Evolutionary conservation across 345 rosid species (phyloP).

Genomic region (Anastatica hierochuntica): DNA sequence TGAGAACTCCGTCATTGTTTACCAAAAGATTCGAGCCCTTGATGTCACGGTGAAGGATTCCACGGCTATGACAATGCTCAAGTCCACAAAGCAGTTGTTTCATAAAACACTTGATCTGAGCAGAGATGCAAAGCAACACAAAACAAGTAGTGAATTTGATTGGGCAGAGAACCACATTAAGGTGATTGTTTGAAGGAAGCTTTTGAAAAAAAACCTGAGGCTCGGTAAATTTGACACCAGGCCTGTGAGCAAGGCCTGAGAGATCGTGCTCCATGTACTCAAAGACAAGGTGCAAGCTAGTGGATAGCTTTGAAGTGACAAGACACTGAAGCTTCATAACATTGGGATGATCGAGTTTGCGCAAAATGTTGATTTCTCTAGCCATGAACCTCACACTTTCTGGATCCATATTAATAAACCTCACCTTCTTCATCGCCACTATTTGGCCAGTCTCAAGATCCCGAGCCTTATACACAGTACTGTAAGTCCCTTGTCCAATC

Average conservation of each 20-base stretch:
- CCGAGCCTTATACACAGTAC: conserved; percentile 65
- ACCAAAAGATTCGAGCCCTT: conserved; percentile 86
- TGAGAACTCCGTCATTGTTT: conserved; percentile 61
- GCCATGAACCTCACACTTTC: conserved; percentile 95
- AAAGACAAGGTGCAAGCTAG: conserved; percentile 73
- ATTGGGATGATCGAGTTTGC: conserved; percentile 81
- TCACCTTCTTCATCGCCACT: conserved; percentile 92
- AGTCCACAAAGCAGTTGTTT: conserved; percentile 72
- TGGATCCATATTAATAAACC: conserved; percentile 80
- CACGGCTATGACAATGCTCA: conserved; percentile 79
- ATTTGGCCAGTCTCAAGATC: conserved; percentile 62
- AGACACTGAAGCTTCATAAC: conserved; percentile 77
- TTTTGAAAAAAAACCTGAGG: conserved; percentile 37
- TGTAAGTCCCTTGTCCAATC: conserved; percentile 97
- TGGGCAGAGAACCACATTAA: not conserved
- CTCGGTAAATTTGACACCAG: conserved; percentile 71
- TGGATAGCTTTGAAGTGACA: conserved; percentile 69
- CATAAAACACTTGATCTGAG: conserved; percentile 72
- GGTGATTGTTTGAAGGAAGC: not conserved
- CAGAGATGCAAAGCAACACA: too few relatives aligned
- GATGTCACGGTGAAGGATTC: conserved; percentile 81
- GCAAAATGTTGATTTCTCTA: conserved; percentile 68
- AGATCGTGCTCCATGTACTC: conserved; percentile 98
- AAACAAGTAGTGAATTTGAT: not conserved
- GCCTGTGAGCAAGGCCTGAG: conserved; percentile 67